Evolutionary conservation across 2,329 filamentous ascomycete species (phyloP), one percentile per base, ranked within the genome.

Genomic region (Colletotrichum paranaense): DNA sequence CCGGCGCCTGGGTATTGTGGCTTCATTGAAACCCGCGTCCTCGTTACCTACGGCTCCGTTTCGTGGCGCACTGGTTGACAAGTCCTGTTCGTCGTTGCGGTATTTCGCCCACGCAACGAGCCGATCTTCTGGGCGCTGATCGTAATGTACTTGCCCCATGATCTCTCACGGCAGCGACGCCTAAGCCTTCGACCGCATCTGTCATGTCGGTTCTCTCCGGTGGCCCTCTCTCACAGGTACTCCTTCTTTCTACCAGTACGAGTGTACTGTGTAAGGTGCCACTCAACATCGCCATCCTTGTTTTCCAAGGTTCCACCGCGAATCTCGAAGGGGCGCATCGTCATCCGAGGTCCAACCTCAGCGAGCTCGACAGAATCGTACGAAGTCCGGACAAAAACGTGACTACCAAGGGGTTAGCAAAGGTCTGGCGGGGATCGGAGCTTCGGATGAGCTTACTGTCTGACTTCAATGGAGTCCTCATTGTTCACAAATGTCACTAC

Each of bases 261-360:
- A 9, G 96, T 99, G 83, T 98, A 99, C 81, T 98, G 96, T 74
- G 94, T 97, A 75, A 99, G 87, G 75, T 97, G 93, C 97, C 97
- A 99, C 84, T 99, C 97, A 5, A 97, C 92, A 83, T 99, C 97
- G 4, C 96, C 96, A 77, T 97, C 94, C 82, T 97, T 97, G 79
- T 95, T 97, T 81, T 98, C 97, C 73, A 98, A 86, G 4, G 96
- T 97, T 19, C 97, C 96, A 66, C 92, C 93, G 59, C 95, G 89
- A 74, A 99, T 98, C 85, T 98, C 95, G 80, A 98, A 99, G 64
- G 92, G 92, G 78, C 95, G 90, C 80, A 94, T 95, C 2, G 93
- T 91, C 0, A 95, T 97, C 81, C 93, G 63, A 4, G 95, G 95
- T 0, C 94, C 94, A 59, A 96, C 94, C 81, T 96, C 94, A 19